A percentile compares a stretch with the other conserved stretches of the same genome.
phyloP scores from a whole-genome alignment of 352 stramenopile species.

The Pythium graminicola region DNA sequence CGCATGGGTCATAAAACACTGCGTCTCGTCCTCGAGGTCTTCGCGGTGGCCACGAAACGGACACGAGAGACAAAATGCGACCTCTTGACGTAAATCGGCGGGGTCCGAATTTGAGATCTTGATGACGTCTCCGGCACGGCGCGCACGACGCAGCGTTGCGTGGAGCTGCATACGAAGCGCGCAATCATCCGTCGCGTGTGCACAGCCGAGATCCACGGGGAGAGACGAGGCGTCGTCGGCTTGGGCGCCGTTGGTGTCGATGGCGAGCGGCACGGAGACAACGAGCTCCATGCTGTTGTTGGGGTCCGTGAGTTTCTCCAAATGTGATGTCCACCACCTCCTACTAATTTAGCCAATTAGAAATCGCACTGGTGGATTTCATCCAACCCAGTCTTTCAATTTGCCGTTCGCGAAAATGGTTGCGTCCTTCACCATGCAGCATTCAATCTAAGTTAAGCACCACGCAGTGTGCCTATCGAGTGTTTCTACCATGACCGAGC shows the following conservation, averaged over 20 bases:
- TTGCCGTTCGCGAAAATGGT: background rate
- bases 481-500: conserved; percentile 32
- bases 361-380: background rate
- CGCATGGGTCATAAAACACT: conserved; percentile 61
- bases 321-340: too few species aligned
- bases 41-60: conserved; percentile 39
- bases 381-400: background rate
- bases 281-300: conserved; percentile 7
- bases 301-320: too few species aligned
- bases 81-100: conserved; percentile 18
- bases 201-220: background rate
- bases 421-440: background rate
- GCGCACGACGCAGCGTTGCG: conserved; percentile 7
- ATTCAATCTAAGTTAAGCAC: conserved; percentile 7
- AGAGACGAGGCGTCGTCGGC: background rate
- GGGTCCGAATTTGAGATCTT: background rate
- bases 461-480: background rate
- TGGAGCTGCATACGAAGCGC: conserved; percentile 3
- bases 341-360: conserved; percentile 1
- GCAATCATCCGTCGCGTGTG: conserved; percentile 6
- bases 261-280: conserved; percentile 2
- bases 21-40: conserved; percentile 17
- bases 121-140: background rate
- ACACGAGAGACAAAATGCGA: conserved; percentile 47
- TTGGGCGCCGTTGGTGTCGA: conserved; percentile 5